Percentiles rank a stretch among this genome's conserved stretches.
Conservation (phyloP, 148 eudicot species). For the Simmondsia chinensis region DNA sequence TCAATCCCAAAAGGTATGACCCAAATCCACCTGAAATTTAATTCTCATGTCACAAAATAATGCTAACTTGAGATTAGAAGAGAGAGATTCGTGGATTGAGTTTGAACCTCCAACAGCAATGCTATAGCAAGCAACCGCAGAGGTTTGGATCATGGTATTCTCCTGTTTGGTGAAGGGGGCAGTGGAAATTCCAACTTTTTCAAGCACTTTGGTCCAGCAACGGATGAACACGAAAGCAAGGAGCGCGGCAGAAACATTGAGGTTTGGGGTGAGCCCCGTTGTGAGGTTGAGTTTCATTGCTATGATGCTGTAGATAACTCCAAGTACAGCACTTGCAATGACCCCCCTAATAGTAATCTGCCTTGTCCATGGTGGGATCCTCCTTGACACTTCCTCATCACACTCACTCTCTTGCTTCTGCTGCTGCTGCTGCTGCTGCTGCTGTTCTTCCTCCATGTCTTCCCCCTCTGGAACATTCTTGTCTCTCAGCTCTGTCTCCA, state of each 20-base stretch:
- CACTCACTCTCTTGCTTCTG: too few relatives aligned
- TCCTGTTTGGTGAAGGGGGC: constrained; percentile 76
- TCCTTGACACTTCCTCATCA: too few relatives aligned
- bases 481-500: too few relatives aligned
- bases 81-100: not conserved
- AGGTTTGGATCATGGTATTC: constrained; percentile 84
- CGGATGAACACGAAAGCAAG: constrained; percentile 62
- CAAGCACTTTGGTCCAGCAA: constrained; percentile 39
- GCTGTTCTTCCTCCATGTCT: constrained; percentile 8
- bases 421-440: constrained; percentile 2
- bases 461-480: too few relatives aligned
- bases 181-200: constrained; percentile 34
- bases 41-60: not conserved
- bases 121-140: constrained; percentile 80
- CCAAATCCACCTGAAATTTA: constrained; percentile 62
- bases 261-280: constrained; percentile 63
- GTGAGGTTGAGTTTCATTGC: constrained; percentile 77
- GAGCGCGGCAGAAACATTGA: constrained; percentile 79
- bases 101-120: constrained; percentile 66
- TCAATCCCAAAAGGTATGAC: constrained; percentile 63
- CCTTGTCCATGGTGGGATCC: constrained; percentile 59
- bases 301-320: constrained; percentile 52
- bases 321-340: constrained; percentile 42
- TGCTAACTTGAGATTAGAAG: not conserved
- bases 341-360: constrained; percentile 66